Evolutionary conservation across 202 grass and related monocot species (phyloP).

Genomic region (Schoenoplectus tabernaemontani): DNA sequence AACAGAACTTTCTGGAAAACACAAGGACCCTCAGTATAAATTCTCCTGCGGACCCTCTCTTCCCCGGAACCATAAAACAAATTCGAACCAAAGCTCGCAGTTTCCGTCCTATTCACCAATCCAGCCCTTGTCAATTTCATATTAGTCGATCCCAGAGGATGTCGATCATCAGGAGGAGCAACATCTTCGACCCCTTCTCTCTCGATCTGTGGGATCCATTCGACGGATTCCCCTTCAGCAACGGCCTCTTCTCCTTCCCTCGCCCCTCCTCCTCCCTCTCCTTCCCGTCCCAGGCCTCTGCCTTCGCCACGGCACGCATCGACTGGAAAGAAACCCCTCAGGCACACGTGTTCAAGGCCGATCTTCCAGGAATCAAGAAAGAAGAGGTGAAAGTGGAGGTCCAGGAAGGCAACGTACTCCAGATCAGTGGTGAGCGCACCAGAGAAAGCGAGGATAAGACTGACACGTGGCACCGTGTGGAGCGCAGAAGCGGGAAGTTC

Average conservation of each 20-base stretch:
- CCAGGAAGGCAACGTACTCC: constrained; percentile 55
- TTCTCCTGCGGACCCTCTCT: not conserved
- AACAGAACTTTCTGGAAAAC: not conserved
- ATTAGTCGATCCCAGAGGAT: constrained; percentile 7
- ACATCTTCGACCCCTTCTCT: constrained; percentile 59
- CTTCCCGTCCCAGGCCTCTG: constrained; percentile 19
- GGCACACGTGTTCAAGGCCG: constrained; percentile 75
- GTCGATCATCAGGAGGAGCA: constrained; percentile 53
- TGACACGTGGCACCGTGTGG: constrained; percentile 62
- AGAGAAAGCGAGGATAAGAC: constrained; percentile 68
- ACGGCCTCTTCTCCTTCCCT: constrained; percentile 33
- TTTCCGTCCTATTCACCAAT: not conserved
- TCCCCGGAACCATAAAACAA: not conserved
- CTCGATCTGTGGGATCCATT: constrained; percentile 49
- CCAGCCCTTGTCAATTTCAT: not conserved
- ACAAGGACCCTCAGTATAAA: not conserved
- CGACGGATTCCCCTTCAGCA: constrained; percentile 45
- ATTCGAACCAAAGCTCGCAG: not conserved
- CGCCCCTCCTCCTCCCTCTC: not conserved
- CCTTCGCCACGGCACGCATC: constrained; percentile 39
- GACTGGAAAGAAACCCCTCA: constrained; percentile 73
- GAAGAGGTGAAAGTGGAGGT: constrained; percentile 80
- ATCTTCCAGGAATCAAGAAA: constrained; percentile 63
- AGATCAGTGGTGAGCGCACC: constrained; percentile 70
- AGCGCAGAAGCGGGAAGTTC: constrained; percentile 76